phyloP scores from a whole-genome alignment of 75 land plant species.

The Selaginella moellendorffii region DNA sequence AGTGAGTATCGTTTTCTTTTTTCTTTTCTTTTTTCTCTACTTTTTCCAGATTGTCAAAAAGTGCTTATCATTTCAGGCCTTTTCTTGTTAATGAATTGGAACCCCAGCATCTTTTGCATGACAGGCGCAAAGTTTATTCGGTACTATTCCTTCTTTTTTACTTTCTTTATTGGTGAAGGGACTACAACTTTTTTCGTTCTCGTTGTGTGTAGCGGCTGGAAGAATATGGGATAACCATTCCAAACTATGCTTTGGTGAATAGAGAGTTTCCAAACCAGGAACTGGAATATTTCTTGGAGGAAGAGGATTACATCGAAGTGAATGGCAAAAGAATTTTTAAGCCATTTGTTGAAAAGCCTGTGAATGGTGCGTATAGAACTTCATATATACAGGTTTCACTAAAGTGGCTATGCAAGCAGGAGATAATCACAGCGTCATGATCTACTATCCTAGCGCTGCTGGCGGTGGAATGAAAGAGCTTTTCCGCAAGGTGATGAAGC shows the following conservation, averaged over 20 bases:
- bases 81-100: slow-evolving; percentile 86
- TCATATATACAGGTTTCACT: neutral
- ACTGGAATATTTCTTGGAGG: slow-evolving; percentile 86
- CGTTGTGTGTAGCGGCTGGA: slow-evolving; percentile 45
- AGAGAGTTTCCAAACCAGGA: slow-evolving; percentile 69
- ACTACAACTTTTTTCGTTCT: too few relatives aligned
- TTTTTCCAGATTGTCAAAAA: too few relatives aligned
- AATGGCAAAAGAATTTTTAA: slow-evolving; percentile 81
- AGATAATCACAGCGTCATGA: slow-evolving; percentile 96
- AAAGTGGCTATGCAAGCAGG: slow-evolving; percentile 30
- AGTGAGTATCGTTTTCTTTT: slow-evolving; percentile 33
- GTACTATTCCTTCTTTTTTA: slow-evolving; percentile 22
- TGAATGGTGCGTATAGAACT: slow-evolving; percentile 48
- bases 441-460: slow-evolving; percentile 97
- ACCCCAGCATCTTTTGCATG: slow-evolving; percentile 86
- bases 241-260: slow-evolving; percentile 83
- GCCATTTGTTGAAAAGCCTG: slow-evolving; percentile 98
- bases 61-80: slow-evolving; percentile 40
- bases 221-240: slow-evolving; percentile 79
- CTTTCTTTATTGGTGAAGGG: slow-evolving; percentile 26
- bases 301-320: slow-evolving; percentile 95
- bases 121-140: slow-evolving; percentile 90
- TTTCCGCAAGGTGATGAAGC: slow-evolving; percentile 94
- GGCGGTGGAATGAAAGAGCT: slow-evolving; percentile 99
- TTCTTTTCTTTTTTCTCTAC: slow-evolving; percentile 5